Evolutionary conservation across 495 filamentous ascomycete genomes (phyloP), one percentile per base, ranked within the genome.

Genomic region (Neurospora sp.): DNA sequence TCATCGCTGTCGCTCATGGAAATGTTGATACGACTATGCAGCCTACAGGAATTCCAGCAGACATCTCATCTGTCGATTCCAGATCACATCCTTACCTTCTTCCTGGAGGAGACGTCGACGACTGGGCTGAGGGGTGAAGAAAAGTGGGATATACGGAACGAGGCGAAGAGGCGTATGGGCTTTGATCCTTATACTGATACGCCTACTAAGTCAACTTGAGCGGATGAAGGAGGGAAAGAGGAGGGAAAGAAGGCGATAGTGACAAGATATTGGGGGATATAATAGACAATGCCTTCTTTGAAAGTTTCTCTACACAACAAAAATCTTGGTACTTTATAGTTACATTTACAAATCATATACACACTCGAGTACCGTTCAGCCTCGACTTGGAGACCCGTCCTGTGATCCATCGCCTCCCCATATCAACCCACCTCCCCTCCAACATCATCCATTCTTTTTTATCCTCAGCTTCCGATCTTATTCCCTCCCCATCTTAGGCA

Each of bases 21-120:
- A 81, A 96, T 94, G 82, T 86, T 98, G 48, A 89, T 99, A 72
- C 94, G 96, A 72, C 89, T 99, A 31, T 92, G 92, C 9, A 92
- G 93, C 62, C 87, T 98, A n/a, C 96, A 98, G 80, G 94, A 98
- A 84, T 97, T 96, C 82, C 93, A 97, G 78, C 96, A 99, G 87
- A 87, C 90, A 54, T 93, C 94, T 1, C 96, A 99, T 76, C 88
- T 98, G 39, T 88, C 93, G 40, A 96, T 98, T 77, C 93, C 91
- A n/a, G 96, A 99, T 78, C 93, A 99, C 79, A 88, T 97, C 9
- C 86, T 98, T 19, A 94, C 90, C 72, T 97, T 98, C 85, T 99
- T 98, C 85, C 87, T 99, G 42, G 89, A 92, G 74, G 94, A 97
- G 78, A 92, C 79, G 8, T 88, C 89, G 62, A 92, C 91, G 6